Conservation (phyloP, 768 basidiomycete genomes). For the Lactarius vividus region DNA sequence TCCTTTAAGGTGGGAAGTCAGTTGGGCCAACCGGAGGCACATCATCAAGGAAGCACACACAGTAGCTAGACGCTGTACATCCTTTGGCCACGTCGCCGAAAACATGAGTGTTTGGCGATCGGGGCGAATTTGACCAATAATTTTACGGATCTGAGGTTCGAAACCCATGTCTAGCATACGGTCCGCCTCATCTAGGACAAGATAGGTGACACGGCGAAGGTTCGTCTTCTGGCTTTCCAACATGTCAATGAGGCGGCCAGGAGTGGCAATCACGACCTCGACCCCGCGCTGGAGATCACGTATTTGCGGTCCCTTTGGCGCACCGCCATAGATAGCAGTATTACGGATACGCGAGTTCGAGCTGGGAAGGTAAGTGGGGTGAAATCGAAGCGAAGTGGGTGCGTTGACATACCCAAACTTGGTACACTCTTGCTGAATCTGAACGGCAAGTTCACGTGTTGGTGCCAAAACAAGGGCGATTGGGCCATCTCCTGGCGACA, state of each 20-base stretch:
- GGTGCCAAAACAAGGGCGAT: constrained; percentile 96
- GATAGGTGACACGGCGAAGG: constrained; percentile 91
- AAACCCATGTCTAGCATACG: constrained; percentile 99
- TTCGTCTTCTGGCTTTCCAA: constrained; percentile 96
- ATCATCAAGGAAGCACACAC: constrained; percentile 40
- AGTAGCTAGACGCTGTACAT: constrained; percentile 95
- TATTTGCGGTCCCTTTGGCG: constrained; percentile 97
- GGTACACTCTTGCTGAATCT: constrained; percentile 97
- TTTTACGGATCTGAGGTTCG: constrained; percentile 99
- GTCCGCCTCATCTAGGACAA: constrained; percentile 99
- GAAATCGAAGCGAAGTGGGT: constrained; percentile 8
- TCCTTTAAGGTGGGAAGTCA: constrained; percentile 50
- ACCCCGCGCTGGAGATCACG: constrained; percentile 96
- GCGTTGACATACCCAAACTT: constrained; percentile 80
- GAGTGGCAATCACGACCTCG: constrained; percentile 99
- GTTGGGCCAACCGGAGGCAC: neutral
- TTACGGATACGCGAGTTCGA: constrained; percentile 94
- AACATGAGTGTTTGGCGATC: constrained; percentile 99
- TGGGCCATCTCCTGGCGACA: constrained; percentile 93
- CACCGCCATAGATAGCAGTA: constrained; percentile 98
- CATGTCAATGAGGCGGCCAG: constrained; percentile 99
- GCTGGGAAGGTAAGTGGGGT: constrained; percentile 37
- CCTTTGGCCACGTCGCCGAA: constrained; percentile 99
- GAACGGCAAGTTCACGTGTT: constrained; percentile 96
- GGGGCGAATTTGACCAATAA: constrained; percentile 94